Conservation (phyloP, 768 basidiomycete species). For the Mycena vitilis region DNA sequence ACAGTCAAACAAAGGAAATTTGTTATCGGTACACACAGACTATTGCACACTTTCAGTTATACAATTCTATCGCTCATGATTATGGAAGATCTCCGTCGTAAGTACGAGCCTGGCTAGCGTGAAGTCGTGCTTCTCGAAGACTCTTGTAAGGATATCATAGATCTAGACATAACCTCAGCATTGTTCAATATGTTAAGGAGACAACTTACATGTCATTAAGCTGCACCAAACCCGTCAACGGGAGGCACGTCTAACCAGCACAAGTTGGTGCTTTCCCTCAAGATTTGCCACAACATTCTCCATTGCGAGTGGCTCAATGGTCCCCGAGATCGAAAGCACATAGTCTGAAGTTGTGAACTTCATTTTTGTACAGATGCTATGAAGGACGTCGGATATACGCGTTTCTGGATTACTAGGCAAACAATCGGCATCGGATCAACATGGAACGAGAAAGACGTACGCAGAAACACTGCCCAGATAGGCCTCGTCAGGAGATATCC, state of each 20-base stretch:
- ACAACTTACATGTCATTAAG: background rate
- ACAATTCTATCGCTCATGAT: background rate
- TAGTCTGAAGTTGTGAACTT: background rate
- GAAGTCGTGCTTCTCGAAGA: too few species aligned
- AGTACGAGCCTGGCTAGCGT: too few species aligned
- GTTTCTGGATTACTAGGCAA: background rate
- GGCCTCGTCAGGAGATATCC: background rate
- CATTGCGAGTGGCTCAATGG: background rate
- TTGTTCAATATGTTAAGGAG: too few species aligned
- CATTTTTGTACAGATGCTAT: background rate
- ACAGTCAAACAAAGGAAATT: too few species aligned
- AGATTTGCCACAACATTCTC: conserved; percentile 1
- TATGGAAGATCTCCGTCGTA: background rate
- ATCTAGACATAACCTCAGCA: too few species aligned
- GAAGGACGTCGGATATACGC: background rate
- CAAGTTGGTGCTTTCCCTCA: conserved; percentile 5
- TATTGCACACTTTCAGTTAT: background rate
- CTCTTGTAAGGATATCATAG: too few species aligned
- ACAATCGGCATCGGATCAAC: background rate
- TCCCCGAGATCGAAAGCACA: background rate
- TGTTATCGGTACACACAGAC: background rate
- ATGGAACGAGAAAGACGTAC: background rate
- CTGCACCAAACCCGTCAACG: background rate
- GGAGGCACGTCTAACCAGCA: conserved; percentile 3
- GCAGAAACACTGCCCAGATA: background rate